Conservation (phyloP, 768 basidiomycete species). For the Austroboletus eburneus region DNA sequence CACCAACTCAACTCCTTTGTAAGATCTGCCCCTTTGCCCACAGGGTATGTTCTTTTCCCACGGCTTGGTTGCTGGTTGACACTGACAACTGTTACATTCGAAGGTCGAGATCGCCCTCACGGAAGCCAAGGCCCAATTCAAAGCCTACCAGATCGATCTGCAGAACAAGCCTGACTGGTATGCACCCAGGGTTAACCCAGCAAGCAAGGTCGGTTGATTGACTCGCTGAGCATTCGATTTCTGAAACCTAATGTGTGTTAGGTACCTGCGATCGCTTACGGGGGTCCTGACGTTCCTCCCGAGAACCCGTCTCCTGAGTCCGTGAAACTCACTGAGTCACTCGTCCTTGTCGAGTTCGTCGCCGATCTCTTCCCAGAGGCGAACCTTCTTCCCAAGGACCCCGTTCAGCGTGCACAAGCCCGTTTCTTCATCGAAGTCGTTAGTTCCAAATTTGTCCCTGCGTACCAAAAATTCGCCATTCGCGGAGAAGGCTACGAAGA, state of each 20-base stretch:
- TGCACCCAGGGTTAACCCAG: slow-evolving; percentile 59
- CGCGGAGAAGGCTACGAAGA: slow-evolving; percentile 40
- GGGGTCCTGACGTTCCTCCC: slow-evolving; percentile 52
- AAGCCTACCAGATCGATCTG: slow-evolving; percentile 55
- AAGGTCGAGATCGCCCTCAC: slow-evolving; percentile 60
- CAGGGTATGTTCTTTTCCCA: slow-evolving; percentile 34
- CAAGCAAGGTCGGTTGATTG: slow-evolving; percentile 47
- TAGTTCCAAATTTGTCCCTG: slow-evolving; percentile 41
- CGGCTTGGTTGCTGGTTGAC: no score
- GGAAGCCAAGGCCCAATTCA: slow-evolving; percentile 48
- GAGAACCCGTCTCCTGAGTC: slow-evolving; percentile 58
- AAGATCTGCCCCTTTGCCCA: slow-evolving; percentile 61
- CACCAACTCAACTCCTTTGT: background rate
- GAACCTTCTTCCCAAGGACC: slow-evolving; percentile 49
- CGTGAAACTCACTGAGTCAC: slow-evolving; percentile 59
- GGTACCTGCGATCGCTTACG: slow-evolving; percentile 46
- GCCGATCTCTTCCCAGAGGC: slow-evolving; percentile 53
- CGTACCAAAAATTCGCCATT: slow-evolving; percentile 34
- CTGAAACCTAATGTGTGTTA: background rate
- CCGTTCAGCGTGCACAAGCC: slow-evolving; percentile 51
- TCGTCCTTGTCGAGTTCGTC: slow-evolving; percentile 62
- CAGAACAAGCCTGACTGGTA: slow-evolving; percentile 69
- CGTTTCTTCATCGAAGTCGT: slow-evolving; percentile 62
- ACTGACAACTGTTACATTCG: background rate
- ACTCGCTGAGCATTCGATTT: background rate